Percentiles rank a stretch among this genome's conserved stretches.
These are phyloP conservation scores for Magnolia changhungtana DNA, from an alignment of 164 flowering plant species.

Conservation along the genomic window DNA sequence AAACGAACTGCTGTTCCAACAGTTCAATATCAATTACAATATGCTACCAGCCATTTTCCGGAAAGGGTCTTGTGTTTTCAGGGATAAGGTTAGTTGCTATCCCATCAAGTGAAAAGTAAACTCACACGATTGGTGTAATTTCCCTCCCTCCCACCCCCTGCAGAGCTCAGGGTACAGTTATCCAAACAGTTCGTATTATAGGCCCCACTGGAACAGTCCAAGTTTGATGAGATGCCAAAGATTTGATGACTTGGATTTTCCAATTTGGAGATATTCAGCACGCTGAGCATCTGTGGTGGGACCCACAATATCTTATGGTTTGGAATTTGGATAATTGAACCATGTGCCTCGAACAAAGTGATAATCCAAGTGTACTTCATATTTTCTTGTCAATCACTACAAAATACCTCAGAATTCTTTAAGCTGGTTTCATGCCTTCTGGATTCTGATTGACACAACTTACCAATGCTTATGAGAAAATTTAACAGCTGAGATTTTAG, in stretches of 20 bases:
- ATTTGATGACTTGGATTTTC: background rate
- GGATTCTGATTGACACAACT: background rate
- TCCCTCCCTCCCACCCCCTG: too few species aligned
- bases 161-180: too few species aligned
- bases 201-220: background rate
- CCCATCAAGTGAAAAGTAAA: background rate
- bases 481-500: background rate
- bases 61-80: slow-evolving; percentile 63
- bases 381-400: background rate
- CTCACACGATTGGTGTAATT: background rate
- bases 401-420: background rate
- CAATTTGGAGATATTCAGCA: background rate
- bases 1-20: slow-evolving; percentile 45
- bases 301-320: background rate
- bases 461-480: background rate
- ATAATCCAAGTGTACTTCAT: too few species aligned
- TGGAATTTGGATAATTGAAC: background rate
- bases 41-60: slow-evolving; percentile 57
- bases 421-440: background rate
- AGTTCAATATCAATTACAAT: slow-evolving; percentile 49
- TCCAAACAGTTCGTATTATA: background rate
- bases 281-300: background rate
- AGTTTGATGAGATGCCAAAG: background rate
- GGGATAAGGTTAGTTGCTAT: slow-evolving; percentile 35
- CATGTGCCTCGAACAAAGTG: background rate